These are phyloP conservation scores for Paecilomyces formosus DNA, from an alignment of 2,329 filamentous ascomycete species.

Conservation along the genomic window DNA sequence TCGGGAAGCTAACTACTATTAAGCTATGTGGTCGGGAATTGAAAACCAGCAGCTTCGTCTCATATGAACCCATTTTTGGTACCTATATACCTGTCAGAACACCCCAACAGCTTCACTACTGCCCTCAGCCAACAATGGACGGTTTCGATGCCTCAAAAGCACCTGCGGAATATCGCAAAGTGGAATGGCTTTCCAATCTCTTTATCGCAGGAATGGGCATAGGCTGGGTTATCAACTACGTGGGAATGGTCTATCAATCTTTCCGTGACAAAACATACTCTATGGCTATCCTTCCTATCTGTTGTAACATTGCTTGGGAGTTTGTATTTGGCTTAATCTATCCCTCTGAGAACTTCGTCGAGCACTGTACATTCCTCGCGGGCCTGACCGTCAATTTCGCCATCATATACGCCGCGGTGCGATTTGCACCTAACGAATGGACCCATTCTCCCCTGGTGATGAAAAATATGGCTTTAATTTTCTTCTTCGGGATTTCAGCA, in stretches of 20 bases:
- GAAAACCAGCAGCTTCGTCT: background rate
- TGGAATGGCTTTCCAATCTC: background rate
- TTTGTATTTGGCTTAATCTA: background rate
- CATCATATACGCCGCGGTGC: background rate
- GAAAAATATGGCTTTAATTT: background rate
- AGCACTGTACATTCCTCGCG: background rate
- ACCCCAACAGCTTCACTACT: background rate
- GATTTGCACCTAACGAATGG: slow-evolving; percentile 1
- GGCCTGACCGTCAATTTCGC: background rate
- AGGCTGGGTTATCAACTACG: slow-evolving; percentile 15
- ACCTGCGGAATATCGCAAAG: background rate
- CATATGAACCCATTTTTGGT: too few relatives aligned
- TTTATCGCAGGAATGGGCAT: background rate
- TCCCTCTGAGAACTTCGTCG: background rate
- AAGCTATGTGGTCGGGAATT: background rate
- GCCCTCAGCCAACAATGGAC: background rate
- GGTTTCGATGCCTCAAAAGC: background rate
- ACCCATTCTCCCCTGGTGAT: background rate
- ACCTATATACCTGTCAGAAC: too few relatives aligned
- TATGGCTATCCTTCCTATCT: background rate
- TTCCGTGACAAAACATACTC: background rate
- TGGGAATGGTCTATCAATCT: slow-evolving; percentile 1
- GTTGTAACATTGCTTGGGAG: slow-evolving; percentile 1
- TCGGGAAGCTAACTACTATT: background rate
- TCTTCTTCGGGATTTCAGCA: background rate